Percentiles rank a stretch among this genome's conserved stretches.
phyloP scores from a whole-genome alignment of 441 rosid genomes.

The Dalechampia spathulata region DNA sequence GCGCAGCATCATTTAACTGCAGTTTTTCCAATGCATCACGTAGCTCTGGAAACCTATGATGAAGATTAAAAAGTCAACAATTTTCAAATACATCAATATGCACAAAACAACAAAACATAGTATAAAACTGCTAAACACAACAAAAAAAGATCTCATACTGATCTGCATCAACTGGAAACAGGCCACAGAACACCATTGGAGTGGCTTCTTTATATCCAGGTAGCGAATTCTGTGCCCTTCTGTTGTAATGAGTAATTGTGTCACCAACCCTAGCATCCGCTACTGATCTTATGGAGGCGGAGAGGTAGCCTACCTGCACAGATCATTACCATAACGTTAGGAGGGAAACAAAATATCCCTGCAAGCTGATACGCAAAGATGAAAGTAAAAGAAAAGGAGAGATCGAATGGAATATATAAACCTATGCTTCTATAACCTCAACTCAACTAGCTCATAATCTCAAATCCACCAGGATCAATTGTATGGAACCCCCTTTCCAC shows the following conservation, averaged over 20 bases:
- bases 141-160: conserved; percentile 46
- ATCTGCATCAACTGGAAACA: conserved; percentile 97
- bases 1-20: conserved; percentile 94
- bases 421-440: too few relatives aligned
- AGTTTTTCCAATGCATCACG: conserved; percentile 96
- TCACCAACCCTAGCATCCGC: conserved; percentile 99
- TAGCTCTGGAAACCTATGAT: conserved; percentile 70
- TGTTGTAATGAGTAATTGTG: conserved; percentile 58
- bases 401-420: too few relatives aligned
- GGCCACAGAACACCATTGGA: conserved; percentile 97
- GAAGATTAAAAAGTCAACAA: conserved; percentile 8
- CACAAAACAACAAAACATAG: conserved; percentile 2
- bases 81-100: conserved; percentile 8
- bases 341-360: neutral
- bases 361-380: neutral
- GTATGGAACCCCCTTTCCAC: too few relatives aligned
- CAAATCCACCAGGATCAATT: too few relatives aligned
- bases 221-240: conserved; percentile 69
- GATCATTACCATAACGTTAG: neutral
- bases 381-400: neutral
- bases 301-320: conserved; percentile 83
- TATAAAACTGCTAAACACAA: conserved; percentile 11
- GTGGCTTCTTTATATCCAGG: conserved; percentile 98
- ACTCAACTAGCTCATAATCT: too few relatives aligned
- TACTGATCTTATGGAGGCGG: conserved; percentile 93